phyloP scores from a whole-genome alignment of 805 yeast genomes.

The Nakazawaea pomicola region DNA sequence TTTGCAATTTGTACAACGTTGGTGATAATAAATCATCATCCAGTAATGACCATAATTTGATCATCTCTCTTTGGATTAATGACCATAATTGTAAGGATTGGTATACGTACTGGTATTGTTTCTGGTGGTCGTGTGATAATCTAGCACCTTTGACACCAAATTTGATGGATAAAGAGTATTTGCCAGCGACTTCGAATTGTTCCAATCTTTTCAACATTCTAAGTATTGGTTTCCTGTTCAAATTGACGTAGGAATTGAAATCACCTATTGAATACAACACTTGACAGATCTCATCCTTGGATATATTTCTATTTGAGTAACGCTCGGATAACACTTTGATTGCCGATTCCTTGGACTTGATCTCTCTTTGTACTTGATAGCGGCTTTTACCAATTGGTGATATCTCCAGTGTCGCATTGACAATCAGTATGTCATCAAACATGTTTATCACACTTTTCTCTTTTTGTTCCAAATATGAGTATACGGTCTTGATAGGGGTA shows the following conservation, averaged over 20 bases:
- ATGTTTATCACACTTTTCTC: conserved; percentile 33
- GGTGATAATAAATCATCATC: conserved; percentile 65
- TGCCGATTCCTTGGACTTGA: conserved; percentile 62
- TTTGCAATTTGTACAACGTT: conserved; percentile 49
- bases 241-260: conserved; percentile 64
- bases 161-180: conserved; percentile 52
- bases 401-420: conserved; percentile 66
- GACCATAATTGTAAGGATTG: conserved; percentile 78
- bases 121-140: conserved; percentile 65
- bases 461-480: conserved; percentile 37
- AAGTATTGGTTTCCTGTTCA: conserved; percentile 63
- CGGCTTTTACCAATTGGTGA: conserved; percentile 55
- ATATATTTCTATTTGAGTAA: conserved; percentile 37
- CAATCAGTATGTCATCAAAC: conserved; percentile 52
- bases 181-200: conserved; percentile 40
- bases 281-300: conserved; percentile 63
- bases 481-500: conserved; percentile 65
- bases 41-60: conserved; percentile 70
- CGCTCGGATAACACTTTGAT: conserved; percentile 53
- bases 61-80: conserved; percentile 72
- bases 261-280: conserved; percentile 76
- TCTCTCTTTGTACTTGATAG: conserved; percentile 48
- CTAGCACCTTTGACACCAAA: conserved; percentile 68
- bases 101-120: conserved; percentile 69
- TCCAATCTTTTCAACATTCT: conserved; percentile 53